These are phyloP conservation scores for Phytophthora sojae DNA, from an alignment of 352 stramenopile genomes.

Conservation along the genomic window DNA sequence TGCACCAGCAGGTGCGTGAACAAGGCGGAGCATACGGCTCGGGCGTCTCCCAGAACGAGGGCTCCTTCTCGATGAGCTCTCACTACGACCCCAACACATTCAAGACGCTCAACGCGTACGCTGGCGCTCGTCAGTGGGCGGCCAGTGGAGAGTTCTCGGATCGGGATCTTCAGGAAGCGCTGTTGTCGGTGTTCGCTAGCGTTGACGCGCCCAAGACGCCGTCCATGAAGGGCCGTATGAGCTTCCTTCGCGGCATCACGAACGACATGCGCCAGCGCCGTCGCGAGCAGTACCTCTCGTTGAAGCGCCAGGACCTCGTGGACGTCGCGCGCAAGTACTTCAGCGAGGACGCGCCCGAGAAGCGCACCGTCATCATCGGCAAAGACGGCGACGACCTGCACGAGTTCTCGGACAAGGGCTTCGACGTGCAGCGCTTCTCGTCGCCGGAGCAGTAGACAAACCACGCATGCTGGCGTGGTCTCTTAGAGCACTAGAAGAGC, in stretches of 20 bases:
- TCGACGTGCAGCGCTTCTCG: slow-evolving; percentile 47
- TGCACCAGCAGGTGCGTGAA: slow-evolving; percentile 86
- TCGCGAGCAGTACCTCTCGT: slow-evolving; percentile 70
- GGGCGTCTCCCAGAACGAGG: slow-evolving; percentile 74
- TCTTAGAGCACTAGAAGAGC: slow-evolving; percentile 15
- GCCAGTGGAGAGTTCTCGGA: slow-evolving; percentile 64
- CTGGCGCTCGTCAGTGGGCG: slow-evolving; percentile 61
- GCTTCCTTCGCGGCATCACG: slow-evolving; percentile 82
- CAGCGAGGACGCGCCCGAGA: slow-evolving; percentile 27
- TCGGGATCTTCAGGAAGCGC: slow-evolving; percentile 81
- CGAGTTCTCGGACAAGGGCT: slow-evolving; percentile 57
- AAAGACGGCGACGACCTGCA: slow-evolving; percentile 55
- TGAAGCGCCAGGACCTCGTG: slow-evolving; percentile 56
- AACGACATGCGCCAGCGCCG: slow-evolving; percentile 85
- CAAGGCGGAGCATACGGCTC: slow-evolving; percentile 83
- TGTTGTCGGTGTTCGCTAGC: slow-evolving; percentile 78
- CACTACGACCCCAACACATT: slow-evolving; percentile 89
- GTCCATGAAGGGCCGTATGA: slow-evolving; percentile 77
- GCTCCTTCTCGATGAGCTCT: slow-evolving; percentile 82
- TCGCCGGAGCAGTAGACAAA: slow-evolving; percentile 16
- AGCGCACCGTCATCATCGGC: slow-evolving; percentile 66
- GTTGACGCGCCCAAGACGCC: slow-evolving; percentile 83
- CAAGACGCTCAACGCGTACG: slow-evolving; percentile 79
- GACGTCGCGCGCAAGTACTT: slow-evolving; percentile 68
- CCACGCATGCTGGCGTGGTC: neutral